Evolutionary conservation across 345 rosid species (phyloP).

Genomic region (Gossypioides kirkii): DNA sequence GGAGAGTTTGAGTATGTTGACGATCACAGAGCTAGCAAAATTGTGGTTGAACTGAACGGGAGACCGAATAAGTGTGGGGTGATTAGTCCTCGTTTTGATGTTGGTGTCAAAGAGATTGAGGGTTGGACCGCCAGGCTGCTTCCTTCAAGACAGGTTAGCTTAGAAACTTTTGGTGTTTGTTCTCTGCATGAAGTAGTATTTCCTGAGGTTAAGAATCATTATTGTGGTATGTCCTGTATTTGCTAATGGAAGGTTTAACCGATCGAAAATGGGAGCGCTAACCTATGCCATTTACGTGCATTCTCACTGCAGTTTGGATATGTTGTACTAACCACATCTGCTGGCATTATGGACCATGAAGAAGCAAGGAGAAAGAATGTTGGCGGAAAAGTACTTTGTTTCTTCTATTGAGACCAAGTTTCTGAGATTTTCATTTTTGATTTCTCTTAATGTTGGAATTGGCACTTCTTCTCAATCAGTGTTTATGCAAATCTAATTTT

Average conservation of each 20-base stretch:
- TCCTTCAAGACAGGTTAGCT: conserved; percentile 74
- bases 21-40: conserved; percentile 77
- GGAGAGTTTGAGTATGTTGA: conserved; percentile 79
- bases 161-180: too few relatives aligned
- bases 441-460: not conserved
- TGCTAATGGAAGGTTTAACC: too few relatives aligned
- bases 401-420: conserved; percentile 8
- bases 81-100: conserved; percentile 36
- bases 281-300: not conserved
- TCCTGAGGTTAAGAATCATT: too few relatives aligned
- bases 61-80: conserved; percentile 78
- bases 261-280: too few relatives aligned
- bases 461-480: not conserved
- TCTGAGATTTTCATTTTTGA: not conserved
- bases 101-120: conserved; percentile 70
- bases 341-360: conserved; percentile 86
- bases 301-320: conserved; percentile 58
- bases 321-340: conserved; percentile 74
- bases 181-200: too few relatives aligned
- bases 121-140: conserved; percentile 85
- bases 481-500: not conserved
- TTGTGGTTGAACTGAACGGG: conserved; percentile 73
- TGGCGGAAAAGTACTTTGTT: not conserved
- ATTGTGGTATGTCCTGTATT: too few relatives aligned
- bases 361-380: conserved; percentile 86